Conservation (phyloP, 768 basidiomycete genomes). For the Arthromyces matolae region DNA sequence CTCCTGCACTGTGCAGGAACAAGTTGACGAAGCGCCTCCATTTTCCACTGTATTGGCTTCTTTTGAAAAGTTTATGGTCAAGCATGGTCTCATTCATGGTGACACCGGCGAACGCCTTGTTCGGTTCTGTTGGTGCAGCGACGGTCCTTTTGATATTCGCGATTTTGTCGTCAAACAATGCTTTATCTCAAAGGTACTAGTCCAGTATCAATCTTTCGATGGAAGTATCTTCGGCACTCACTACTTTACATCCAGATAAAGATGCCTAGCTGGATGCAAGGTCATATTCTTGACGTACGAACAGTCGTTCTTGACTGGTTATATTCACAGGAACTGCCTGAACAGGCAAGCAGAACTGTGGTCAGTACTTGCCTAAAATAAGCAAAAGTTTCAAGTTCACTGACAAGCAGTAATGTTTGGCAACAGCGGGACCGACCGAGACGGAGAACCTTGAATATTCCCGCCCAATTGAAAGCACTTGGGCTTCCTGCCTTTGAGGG, state of each 20-base stretch:
- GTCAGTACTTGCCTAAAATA: no score
- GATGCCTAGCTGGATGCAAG: slow-evolving; percentile 71
- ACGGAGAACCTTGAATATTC: slow-evolving; percentile 55
- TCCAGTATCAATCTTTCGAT: slow-evolving; percentile 12
- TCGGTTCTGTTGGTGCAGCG: slow-evolving; percentile 79
- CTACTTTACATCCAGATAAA: slow-evolving; percentile 41
- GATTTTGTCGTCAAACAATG: slow-evolving; percentile 89
- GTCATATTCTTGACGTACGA: slow-evolving; percentile 75
- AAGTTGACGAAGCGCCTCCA: slow-evolving; percentile 74
- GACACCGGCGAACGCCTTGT: slow-evolving; percentile 51
- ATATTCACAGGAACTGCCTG: slow-evolving; percentile 21
- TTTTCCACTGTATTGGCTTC: slow-evolving; percentile 66
- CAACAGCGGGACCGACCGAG: slow-evolving; percentile 25
- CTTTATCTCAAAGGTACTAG: slow-evolving; percentile 77
- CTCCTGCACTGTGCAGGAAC: slow-evolving; percentile 43
- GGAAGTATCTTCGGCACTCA: slow-evolving; percentile 1
- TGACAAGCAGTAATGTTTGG: slow-evolving; percentile 1
- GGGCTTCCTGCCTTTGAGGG: slow-evolving; percentile 76
- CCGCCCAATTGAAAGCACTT: slow-evolving; percentile 72
- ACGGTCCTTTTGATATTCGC: slow-evolving; percentile 79
- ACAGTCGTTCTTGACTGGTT: slow-evolving; percentile 50
- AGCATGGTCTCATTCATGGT: slow-evolving; percentile 66
- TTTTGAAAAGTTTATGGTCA: slow-evolving; percentile 64
- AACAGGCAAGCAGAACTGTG: slow-evolving; percentile 14
- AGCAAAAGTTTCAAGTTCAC: slow-evolving; percentile 6